Evolutionary conservation across 805 yeast genomes (phyloP).

Genomic region (Tanozyma kutaoensis): DNA sequence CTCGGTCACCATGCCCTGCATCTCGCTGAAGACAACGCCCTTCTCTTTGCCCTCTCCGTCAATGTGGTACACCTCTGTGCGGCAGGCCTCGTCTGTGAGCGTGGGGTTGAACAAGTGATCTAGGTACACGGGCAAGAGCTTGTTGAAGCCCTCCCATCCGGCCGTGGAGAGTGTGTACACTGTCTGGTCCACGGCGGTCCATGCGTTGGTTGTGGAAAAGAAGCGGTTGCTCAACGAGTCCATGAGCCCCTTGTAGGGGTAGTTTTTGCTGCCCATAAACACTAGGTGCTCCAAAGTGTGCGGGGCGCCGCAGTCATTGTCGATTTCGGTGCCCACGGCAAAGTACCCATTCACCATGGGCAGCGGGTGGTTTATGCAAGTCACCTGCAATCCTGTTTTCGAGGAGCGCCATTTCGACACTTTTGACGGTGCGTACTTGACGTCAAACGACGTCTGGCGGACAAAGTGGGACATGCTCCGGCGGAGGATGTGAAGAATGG

Average conservation of each 20-base stretch:
- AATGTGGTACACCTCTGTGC: slow-evolving; percentile 89
- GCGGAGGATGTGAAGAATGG: too few species aligned
- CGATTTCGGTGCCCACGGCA: slow-evolving; percentile 89
- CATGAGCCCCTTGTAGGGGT: slow-evolving; percentile 83
- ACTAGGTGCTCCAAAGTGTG: slow-evolving; percentile 91
- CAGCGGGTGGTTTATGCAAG: slow-evolving; percentile 63
- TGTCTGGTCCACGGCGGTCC: slow-evolving; percentile 95
- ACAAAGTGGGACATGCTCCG: neutral
- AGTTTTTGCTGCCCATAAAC: slow-evolving; percentile 85
- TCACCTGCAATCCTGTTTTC: slow-evolving; percentile 73
- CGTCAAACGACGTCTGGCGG: too few species aligned
- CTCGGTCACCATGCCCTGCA: slow-evolving; percentile 85
- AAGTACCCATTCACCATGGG: slow-evolving; percentile 90
- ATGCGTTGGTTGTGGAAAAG: slow-evolving; percentile 84
- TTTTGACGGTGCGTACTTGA: too few species aligned
- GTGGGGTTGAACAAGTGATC: slow-evolving; percentile 84
- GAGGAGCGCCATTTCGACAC: slow-evolving; percentile 67
- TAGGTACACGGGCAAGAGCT: slow-evolving; percentile 74
- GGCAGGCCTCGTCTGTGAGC: slow-evolving; percentile 76
- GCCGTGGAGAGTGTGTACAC: slow-evolving; percentile 87
- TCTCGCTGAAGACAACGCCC: slow-evolving; percentile 94
- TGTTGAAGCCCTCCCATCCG: slow-evolving; percentile 90
- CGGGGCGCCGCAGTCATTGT: slow-evolving; percentile 82
- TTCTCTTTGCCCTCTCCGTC: slow-evolving; percentile 86
- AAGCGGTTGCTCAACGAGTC: slow-evolving; percentile 79